These are phyloP conservation scores for Kalmusia sp. DNA, from an alignment of 2,329 filamentous ascomycete species.

Conservation along the genomic window DNA sequence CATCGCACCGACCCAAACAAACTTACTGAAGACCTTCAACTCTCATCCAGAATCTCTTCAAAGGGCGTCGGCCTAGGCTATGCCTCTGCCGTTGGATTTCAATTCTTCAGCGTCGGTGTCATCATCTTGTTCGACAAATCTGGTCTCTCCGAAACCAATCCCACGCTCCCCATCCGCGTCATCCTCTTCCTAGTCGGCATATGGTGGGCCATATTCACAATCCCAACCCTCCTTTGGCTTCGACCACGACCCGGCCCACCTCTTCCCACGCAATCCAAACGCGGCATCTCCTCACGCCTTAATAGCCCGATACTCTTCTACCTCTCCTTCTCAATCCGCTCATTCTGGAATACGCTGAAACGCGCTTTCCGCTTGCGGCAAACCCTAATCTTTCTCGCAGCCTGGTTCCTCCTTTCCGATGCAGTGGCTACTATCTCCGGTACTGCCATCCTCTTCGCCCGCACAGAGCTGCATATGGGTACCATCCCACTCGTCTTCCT, in stretches of 20 bases:
- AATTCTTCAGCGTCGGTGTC: conserved; percentile 77
- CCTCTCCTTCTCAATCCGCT: conserved; percentile 80
- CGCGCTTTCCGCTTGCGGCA: conserved; percentile 73
- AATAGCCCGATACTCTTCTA: conserved; percentile 64
- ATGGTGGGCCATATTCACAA: conserved; percentile 89
- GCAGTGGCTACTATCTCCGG: conserved; percentile 91
- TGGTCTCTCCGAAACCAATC: conserved; percentile 65
- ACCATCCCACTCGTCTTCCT: conserved; percentile 86
- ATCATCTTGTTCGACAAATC: conserved; percentile 62
- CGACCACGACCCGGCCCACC: conserved; percentile 86
- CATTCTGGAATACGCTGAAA: conserved; percentile 78
- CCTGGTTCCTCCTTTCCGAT: conserved; percentile 93
- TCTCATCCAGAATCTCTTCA: conserved; percentile 86
- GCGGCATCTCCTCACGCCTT: conserved; percentile 15
- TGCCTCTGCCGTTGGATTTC: conserved; percentile 79
- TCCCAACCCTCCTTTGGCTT: conserved; percentile 84
- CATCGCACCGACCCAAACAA: conserved; percentile 23
- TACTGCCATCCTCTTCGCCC: conserved; percentile 92
- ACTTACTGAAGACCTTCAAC: conserved; percentile 70
- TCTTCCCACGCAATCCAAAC: conserved; percentile 50
- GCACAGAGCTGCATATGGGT: conserved; percentile 87
- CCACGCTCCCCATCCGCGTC: conserved; percentile 80
- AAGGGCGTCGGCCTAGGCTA: conserved; percentile 92
- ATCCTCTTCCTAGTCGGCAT: conserved; percentile 81
- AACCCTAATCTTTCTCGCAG: conserved; percentile 76